A percentile compares a stretch with the other conserved stretches of the same genome.
phyloP scores from a whole-genome alignment of 306 rosid species.

The Inga oerstediana region DNA sequence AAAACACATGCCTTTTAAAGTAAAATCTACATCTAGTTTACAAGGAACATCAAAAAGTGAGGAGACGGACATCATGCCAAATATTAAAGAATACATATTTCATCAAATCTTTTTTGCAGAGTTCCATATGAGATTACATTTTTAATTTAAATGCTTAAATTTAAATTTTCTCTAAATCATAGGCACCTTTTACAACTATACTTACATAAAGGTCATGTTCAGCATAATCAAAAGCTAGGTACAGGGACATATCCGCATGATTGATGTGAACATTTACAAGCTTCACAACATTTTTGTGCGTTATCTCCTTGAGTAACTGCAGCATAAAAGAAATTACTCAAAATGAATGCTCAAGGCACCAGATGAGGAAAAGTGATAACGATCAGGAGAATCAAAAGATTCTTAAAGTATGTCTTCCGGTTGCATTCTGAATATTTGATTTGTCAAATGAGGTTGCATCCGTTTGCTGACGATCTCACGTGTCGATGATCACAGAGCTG shows the following conservation, averaged over 20 bases:
- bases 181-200: constrained; percentile 18
- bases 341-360: constrained; percentile 25
- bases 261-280: constrained; percentile 96
- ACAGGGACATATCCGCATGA: constrained; percentile 90
- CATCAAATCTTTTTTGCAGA: neutral
- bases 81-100: constrained; percentile 14
- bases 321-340: constrained; percentile 32
- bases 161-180: neutral
- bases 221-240: constrained; percentile 93
- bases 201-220: constrained; percentile 98
- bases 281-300: constrained; percentile 93
- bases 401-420: neutral
- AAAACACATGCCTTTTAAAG: neutral
- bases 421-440: neutral
- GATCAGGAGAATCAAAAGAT: neutral
- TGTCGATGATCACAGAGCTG: too few species aligned
- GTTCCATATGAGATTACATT: constrained; percentile 3
- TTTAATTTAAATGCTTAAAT: constrained; percentile 7
- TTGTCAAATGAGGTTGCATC: neutral
- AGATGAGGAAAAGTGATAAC: neutral
- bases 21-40: neutral
- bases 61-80: neutral
- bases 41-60: neutral
- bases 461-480: too few species aligned
- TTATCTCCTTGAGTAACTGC: constrained; percentile 89